Percentiles rank a stretch among this genome's conserved stretches.
phyloP scores from a whole-genome alignment of 2,329 filamentous ascomycete species.

The Raffaelea arxii region DNA sequence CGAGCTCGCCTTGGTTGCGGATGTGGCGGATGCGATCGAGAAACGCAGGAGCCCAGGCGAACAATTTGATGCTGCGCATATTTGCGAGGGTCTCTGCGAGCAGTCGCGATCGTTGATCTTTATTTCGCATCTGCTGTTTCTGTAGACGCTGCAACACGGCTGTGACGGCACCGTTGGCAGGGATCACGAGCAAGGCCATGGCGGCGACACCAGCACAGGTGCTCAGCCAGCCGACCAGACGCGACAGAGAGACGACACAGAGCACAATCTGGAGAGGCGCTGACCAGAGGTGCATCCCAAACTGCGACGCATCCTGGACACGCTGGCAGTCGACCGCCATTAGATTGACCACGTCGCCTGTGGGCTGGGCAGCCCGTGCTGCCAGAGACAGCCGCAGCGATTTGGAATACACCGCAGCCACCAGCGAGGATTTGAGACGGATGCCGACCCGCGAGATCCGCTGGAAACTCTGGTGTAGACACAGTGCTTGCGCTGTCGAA shows the following conservation, averaged over 20 bases:
- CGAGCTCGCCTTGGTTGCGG: constrained; percentile 88
- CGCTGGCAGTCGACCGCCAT: constrained; percentile 98
- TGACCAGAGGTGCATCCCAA: constrained; percentile 91
- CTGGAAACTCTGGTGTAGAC: constrained; percentile 96
- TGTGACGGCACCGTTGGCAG: constrained; percentile 85
- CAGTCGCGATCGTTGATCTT: constrained; percentile 82
- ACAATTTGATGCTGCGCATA: constrained; percentile 99
- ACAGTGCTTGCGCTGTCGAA: constrained; percentile 76
- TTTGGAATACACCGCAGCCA: constrained; percentile 87
- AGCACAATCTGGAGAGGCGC: constrained; percentile 93
- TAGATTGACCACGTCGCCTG: constrained; percentile 97
- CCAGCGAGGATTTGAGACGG: constrained; percentile 86
- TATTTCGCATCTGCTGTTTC: constrained; percentile 98
- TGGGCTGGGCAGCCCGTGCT: constrained; percentile 77
- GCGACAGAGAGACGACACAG: constrained; percentile 92
- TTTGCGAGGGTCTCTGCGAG: constrained; percentile 98
- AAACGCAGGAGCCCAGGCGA: constrained; percentile 94
- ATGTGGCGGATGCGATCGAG: constrained; percentile 96
- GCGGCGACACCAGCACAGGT: constrained; percentile 93
- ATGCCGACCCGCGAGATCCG: constrained; percentile 90
- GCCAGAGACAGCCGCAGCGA: constrained; percentile 86
- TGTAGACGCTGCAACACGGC: constrained; percentile 89
- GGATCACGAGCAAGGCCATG: constrained; percentile 92
- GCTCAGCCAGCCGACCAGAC: constrained; percentile 86
- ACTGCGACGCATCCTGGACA: constrained; percentile 88